phyloP scores from a whole-genome alignment of 345 rosid genomes.

The Dovyalis caffra region DNA sequence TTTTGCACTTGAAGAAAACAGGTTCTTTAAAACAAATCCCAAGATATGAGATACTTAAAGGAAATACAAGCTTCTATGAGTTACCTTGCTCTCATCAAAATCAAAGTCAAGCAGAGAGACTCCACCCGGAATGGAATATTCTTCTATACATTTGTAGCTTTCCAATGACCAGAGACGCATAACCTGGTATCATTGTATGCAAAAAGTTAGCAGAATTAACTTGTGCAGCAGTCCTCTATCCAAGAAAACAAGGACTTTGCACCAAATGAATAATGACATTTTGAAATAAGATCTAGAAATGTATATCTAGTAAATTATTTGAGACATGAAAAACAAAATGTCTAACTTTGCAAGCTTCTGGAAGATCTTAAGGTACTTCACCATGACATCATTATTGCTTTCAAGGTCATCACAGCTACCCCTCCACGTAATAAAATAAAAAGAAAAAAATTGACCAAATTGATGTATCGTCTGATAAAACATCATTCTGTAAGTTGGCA shows the following conservation, averaged over 20 bases:
- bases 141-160: constrained; percentile 63
- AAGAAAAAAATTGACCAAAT: not conserved
- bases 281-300: not conserved
- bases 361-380: no score
- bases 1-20: not conserved
- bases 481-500: no score
- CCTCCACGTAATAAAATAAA: not conserved
- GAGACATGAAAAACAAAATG: not conserved
- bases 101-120: constrained; percentile 70
- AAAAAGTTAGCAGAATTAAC: constrained; percentile 7
- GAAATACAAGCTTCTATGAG: not conserved
- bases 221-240: not conserved
- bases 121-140: constrained; percentile 60
- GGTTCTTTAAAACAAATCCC: not conserved
- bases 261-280: constrained; percentile 3
- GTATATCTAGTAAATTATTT: not conserved
- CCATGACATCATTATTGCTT: not conserved
- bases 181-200: constrained; percentile 47
- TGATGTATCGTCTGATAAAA: no score
- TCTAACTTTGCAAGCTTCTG: not conserved
- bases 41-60: not conserved
- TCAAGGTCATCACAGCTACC: not conserved
- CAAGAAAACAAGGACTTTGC: not conserved
- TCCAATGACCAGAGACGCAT: constrained; percentile 87
- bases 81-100: constrained; percentile 97